Conservation (phyloP, 2,329 filamentous ascomycete species). For the Arthrobotrys pseudoclavata region DNA sequence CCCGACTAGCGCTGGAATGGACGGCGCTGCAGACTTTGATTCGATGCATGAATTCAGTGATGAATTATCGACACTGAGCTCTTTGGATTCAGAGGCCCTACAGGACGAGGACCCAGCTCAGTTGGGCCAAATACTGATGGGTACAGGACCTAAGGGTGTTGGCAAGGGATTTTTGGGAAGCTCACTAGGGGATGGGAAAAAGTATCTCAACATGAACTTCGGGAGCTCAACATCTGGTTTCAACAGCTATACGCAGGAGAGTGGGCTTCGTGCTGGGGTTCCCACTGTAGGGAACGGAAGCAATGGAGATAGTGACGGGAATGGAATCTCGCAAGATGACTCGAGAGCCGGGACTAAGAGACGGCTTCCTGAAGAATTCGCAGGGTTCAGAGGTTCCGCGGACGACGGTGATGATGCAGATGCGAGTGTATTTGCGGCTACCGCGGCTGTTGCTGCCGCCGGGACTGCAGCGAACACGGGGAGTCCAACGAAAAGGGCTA, state of each 20-base stretch:
- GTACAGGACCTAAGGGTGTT: constrained; percentile 20
- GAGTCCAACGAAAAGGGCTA: constrained; percentile 42
- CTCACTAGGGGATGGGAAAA: constrained; percentile 34
- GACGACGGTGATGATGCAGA: constrained; percentile 54
- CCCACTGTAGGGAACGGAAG: constrained; percentile 13
- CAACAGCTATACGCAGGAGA: constrained; percentile 27
- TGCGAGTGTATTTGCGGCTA: constrained; percentile 52
- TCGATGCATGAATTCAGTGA: constrained; percentile 48
- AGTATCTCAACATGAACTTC: constrained; percentile 46
- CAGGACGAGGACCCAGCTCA: constrained; percentile 43
- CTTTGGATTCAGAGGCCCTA: constrained; percentile 45
- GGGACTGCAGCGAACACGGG: constrained; percentile 29
- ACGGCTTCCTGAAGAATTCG: constrained; percentile 56
- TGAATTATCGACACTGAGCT: constrained; percentile 51
- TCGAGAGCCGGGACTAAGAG: constrained; percentile 52
- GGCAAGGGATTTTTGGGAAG: constrained; percentile 38
- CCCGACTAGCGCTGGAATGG: constrained; percentile 23
- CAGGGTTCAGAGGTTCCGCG: constrained; percentile 41
- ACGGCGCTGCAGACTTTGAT: constrained; percentile 40
- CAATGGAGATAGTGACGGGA: constrained; percentile 23
- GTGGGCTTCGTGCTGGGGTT: constrained; percentile 36
- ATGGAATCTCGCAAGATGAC: constrained; percentile 34
- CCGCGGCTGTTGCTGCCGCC: constrained; percentile 47
- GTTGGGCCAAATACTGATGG: constrained; percentile 33
- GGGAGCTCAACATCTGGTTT: constrained; percentile 35